Base-by-base conservation (phyloP, 2,329 filamentous ascomycete species). In the Claviceps pusilla region DNA sequence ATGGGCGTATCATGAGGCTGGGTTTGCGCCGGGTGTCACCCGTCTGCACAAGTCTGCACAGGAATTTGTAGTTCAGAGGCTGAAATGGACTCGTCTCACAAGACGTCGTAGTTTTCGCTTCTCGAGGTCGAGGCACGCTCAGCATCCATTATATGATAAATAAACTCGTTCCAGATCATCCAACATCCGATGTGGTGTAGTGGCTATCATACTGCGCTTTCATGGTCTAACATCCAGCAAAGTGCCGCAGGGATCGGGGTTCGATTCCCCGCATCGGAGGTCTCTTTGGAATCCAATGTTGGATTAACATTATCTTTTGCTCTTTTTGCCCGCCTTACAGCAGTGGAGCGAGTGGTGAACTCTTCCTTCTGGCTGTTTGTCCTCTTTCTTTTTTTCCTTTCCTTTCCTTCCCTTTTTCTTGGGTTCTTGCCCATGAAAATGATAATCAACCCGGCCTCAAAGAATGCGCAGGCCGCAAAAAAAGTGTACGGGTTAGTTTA, bases 191-290 rank as follows among this genome's bases (percentile, higher is more conserved):
- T 57, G 55, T 57, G 53, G 55, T 57, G 55, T 57, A 57, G 41
- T 52, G 55, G 55, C 55, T 57, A 57, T 57, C 55, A 57, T 57
- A 57, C 55, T 57, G 55, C 55, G 55, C 53, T 55, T 57, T 57
- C 55, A 57, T 12, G 29, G 29, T 35, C 6, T 1, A 12, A 0
- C n/a, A 43, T 16, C 11, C 0, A 16, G n/a, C 16, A 14, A 42
- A 35, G 35, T 43, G 12, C 55, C 55, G 55, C 55, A 57, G 55
- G 55, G 55, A 57, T 48, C 53, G 55, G 55, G 55, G 55, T 57
- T 57, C 55, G 55, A 57, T 53, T 57, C 55, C 55, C 55, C 55
- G 55, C 55, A 57, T 57, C 55, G 55, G 55, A 57, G 55, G 1
- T 4, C 1, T 1, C 0, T 33, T 1, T 9, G 9, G 4, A 33